Conservation (phyloP, 345 rosid species). For the Fremontodendron californicum region DNA sequence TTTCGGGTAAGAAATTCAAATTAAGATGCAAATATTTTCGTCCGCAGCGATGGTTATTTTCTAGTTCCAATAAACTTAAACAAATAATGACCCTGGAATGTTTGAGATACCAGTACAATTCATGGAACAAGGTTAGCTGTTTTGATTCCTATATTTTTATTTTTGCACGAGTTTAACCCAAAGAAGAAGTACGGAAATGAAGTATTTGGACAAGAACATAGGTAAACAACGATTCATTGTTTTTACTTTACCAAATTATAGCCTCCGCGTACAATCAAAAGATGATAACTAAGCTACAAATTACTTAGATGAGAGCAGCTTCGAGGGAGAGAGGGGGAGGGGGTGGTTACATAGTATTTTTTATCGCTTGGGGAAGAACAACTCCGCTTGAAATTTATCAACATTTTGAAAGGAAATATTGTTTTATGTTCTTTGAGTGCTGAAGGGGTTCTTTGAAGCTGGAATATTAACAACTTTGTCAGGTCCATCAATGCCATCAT, state of each 20-base stretch:
- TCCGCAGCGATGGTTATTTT: too few species aligned
- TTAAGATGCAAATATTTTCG: too few species aligned
- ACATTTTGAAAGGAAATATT: neutral
- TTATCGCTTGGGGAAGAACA: neutral
- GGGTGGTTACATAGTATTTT: neutral
- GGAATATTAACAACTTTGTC: slow-evolving; percentile 12
- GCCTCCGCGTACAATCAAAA: neutral
- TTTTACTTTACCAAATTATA: neutral
- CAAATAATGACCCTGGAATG: neutral
- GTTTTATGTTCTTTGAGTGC: slow-evolving; percentile 10
- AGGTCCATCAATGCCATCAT: slow-evolving; percentile 17
- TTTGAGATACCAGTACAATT: neutral
- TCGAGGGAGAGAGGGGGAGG: neutral
- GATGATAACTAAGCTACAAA: neutral
- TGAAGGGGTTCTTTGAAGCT: slow-evolving; percentile 7
- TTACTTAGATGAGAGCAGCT: neutral
- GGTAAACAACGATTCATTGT: neutral
- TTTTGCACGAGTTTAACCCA: neutral
- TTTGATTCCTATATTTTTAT: neutral
- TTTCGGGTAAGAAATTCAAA: too few species aligned
- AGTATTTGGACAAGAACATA: neutral
- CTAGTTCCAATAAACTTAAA: neutral
- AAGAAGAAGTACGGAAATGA: neutral
- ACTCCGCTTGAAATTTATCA: neutral
- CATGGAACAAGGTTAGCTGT: neutral